Evolutionary conservation across 148 eudicot genomes (phyloP), one percentile per base, ranked within the genome.

Genomic region (Cornus florida): DNA sequence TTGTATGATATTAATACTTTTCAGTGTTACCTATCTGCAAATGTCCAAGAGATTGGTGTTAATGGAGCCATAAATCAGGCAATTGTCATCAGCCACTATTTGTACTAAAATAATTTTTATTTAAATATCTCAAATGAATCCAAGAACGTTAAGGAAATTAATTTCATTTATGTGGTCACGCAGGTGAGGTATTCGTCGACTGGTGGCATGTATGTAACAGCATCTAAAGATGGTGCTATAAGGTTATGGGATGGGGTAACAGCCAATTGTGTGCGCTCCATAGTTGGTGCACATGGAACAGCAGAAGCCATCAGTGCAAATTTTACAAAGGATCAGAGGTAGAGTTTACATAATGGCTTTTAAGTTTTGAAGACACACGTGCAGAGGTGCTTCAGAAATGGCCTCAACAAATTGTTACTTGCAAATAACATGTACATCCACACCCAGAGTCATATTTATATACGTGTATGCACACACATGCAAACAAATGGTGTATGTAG

Each of bases 221-320:
- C 96, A 67, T 94, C 96, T 28, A 94, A 94, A 90, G 98, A 94
- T 81, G 96, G 98, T 79, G 90, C 91, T 70, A 87, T 94, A 82
- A 82, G 96, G 76, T 72, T 94, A 78, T 92, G 98, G 96, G 95
- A 94, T 81, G 98, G 96, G 72, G 90, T 90, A 50, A 94, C 87
- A 76, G 90, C 92, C 79, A 87, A 84, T 72, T 90, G 94, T 75
- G 92, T 90, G 16, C 93, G 98, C 56, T 74, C 90, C 38, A 87
- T 94, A 72, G 73, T 77, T 69, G 87, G 90, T 69, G 98, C 98
- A 39, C 96, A 94, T 86, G 96, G 96, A 81, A 73, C 87, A 71
- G 80, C 86, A 66, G 96, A 94, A 82, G 90, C 89, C 75, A 90
- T 88, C 73, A 86, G 94, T 81, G 96, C 92, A 64, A 80, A 17